These are phyloP conservation scores for Mycena venus DNA, from an alignment of 768 basidiomycete species.

Conservation along the genomic window DNA sequence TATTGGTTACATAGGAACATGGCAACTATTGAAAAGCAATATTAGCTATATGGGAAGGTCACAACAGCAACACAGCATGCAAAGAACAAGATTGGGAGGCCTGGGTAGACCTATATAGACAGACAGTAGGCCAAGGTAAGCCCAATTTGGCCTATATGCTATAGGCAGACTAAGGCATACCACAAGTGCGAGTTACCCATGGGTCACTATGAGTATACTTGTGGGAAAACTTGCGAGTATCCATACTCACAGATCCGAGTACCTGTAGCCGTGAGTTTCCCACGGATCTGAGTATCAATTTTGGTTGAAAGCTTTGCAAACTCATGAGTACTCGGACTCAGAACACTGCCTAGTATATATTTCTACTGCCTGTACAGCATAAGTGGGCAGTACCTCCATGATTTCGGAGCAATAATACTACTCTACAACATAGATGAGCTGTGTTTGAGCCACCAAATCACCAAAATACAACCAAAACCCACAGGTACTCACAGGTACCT, in stretches of 20 bases:
- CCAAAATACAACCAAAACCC: not conserved
- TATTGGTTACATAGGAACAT: no score
- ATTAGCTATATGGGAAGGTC: no score
- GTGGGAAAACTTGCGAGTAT: not conserved
- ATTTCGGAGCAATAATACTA: not conserved
- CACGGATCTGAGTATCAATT: not conserved
- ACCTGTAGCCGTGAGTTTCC: not conserved
- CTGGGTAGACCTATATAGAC: no score
- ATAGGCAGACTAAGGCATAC: no score
- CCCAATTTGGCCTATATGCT: no score
- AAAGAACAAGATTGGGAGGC: no score
- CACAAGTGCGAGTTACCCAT: no score
- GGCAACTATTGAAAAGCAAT: no score
- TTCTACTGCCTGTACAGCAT: not conserved
- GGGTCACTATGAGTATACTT: not conserved
- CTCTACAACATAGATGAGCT: not conserved
- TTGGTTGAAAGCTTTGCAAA: not conserved
- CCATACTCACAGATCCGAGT: not conserved
- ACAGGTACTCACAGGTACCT: slow-evolving; percentile 1
- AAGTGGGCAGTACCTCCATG: not conserved
- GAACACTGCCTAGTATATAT: not conserved
- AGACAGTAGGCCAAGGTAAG: no score
- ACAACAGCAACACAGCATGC: no score
- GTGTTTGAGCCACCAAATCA: not conserved
- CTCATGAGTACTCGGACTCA: not conserved